Base-by-base conservation (phyloP, 306 rosid genomes). In the Ormosia semicastrata region DNA sequence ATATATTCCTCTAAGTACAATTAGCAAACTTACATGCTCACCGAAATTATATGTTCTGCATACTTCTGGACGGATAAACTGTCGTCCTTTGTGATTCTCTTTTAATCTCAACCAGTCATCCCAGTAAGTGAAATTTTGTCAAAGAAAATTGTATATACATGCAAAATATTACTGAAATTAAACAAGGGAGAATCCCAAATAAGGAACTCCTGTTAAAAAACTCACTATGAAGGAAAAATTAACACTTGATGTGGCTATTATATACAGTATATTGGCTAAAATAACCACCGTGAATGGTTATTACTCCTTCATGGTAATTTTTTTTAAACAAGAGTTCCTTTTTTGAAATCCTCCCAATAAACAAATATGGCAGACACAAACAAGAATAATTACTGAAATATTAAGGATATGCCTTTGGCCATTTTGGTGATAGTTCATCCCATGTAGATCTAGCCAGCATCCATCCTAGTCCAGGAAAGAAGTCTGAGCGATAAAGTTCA, bases 351-450 rank as follows among this genome's bases (percentile, higher is more conserved):
- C 75, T 37, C 66, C 63, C 30, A 44, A 44, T 53, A 30, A 66
- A 73, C 17, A 65, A 46, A 76, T 33, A 58, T 76, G 73, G 7
- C 76, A 69, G 39, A 73, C 29, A 73, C 74, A 78, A 47, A 77
- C 15, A 86, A 24, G 37, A 63, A 81, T 66, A 68, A 47, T 33
- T 43, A 83, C 80, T 66, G 54, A 75, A 90, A 52, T 49, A 78
- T 76, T 57, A 93, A 93, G 99, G 99, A 95, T 95, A 95, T 95
- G 99, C 98, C 79, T 93, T 93, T 12, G 99, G 99, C 99, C 98
- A 95, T 87, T 95, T 95, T n/a, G 98, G 98, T 73, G 99, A 95
- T 57, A 95, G 89, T 87, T 95, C 98, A 89, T 95, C 94, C 99
- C 99, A 93, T 75, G 87, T 90, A 70, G 93, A 86, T 90, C 87